Base-by-base conservation (phyloP, 202 grass and related monocot species). In the Musa balbisiana region DNA sequence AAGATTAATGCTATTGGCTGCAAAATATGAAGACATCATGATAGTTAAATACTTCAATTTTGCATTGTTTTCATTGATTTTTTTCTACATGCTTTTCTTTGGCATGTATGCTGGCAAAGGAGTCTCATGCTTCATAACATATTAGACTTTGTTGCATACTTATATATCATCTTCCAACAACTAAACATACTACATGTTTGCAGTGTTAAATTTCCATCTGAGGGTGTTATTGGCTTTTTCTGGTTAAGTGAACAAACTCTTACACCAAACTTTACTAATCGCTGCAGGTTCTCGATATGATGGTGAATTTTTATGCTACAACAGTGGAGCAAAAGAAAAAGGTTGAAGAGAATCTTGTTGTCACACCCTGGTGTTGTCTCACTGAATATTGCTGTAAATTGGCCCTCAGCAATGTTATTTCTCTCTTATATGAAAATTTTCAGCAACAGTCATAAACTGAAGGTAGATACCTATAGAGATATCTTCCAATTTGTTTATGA, bases 371-470 rank as follows among this genome's bases (percentile, higher is more conserved):
- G 87, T 64, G 87, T 98, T 88, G 90, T 84, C 49, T 82, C 93
- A 71, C 79, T 91, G 81, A 91, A 88, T 81, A 86, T 93, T 91
- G 90, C 90, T 81, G 94, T 98, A 73, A 91, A 88, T 91, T 89
- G 19, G 58, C 73, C 73, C 52, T 82, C 86, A 22, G 71, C 67
- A 64, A 56, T 19, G 73, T 15, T 70, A 53, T 50, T 3, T 76
- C 27, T 52, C 65, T 49, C 55, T 79, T 72, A 52, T 25, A 55
- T 12, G 4, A 49, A 73, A 54, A 74, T 16, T 60, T 58, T 79
- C 71, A 83, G 2, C 23, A 10, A 52, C 49, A 73, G 71, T 11
- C 78, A 59, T 70, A 54, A 63, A 62, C 64, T 77, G 33, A 43
- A 43, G 3, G 3, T 43, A 43, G 33, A 20, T 60, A 17, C 16